These are phyloP conservation scores for Phoenix dactylifera DNA, from an alignment of 176 grass and related monocot genomes.

Conservation along the genomic window DNA sequence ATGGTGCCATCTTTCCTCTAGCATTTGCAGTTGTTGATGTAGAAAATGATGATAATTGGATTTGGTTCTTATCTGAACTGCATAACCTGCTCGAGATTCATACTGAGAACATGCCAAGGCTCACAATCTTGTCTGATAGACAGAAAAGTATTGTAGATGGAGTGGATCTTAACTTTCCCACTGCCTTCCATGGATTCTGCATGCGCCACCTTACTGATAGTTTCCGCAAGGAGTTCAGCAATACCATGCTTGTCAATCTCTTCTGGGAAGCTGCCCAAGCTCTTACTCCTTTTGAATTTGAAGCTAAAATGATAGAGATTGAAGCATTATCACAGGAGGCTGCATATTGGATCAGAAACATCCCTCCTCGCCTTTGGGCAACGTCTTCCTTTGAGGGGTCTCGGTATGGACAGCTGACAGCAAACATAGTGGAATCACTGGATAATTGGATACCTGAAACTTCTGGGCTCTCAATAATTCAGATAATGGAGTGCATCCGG, in stretches of 20 bases:
- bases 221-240: conserved; percentile 90
- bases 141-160: conserved; percentile 81
- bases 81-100: conserved; percentile 77
- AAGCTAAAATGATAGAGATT: conserved; percentile 80
- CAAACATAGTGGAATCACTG: conserved; percentile 60
- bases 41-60: conserved; percentile 91
- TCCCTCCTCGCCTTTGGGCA: conserved; percentile 70
- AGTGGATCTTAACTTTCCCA: conserved; percentile 94
- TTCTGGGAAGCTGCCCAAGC: conserved; percentile 93
- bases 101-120: conserved; percentile 92
- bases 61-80: conserved; percentile 92
- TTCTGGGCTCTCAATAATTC: conserved; percentile 70
- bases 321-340: conserved; percentile 77
- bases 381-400: conserved; percentile 87
- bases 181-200: conserved; percentile 89
- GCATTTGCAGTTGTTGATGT: conserved; percentile 95
- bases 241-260: conserved; percentile 55
- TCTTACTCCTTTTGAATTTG: conserved; percentile 75
- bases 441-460: conserved; percentile 83
- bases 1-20: conserved; percentile 84
- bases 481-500: conserved; percentile 92
- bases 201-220: conserved; percentile 79
- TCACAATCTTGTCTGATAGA: conserved; percentile 86
- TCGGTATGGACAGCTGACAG: conserved; percentile 75
- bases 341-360: conserved; percentile 67